Evolutionary conservation across 345 rosid species (phyloP), one percentile per base, ranked within the genome.

Genomic region (Nasturtium officinale): DNA sequence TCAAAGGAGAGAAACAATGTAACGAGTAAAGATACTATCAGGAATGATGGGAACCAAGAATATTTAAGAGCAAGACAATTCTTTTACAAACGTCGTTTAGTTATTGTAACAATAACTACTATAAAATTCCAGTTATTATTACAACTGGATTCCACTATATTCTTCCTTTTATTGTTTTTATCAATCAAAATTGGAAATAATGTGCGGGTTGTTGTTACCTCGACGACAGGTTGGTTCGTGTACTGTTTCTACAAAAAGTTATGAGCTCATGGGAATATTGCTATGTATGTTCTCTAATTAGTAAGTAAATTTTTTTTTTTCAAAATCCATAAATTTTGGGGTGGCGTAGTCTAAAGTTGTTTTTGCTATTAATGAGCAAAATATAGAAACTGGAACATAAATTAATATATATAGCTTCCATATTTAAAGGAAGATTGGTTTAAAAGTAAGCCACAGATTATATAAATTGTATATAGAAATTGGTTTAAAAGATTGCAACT

Each of bases 171-270:
- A 6, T 15, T 7, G 15, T 18, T 68, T 33, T 32, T 15, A 12
- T 46, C 15, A 33, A 25, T 32, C 13, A 18, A 9, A 17, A 57
- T 46, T 3, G 15, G 61, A 35, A 56, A 18, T 43, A 30, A 57
- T 30, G 25, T 38, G 30, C 51, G 6, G 35, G n/a, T n/a, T n/a
- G 18, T 55, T 69, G 32, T 38, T 38, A 32, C 21, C 15, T 21
- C 37, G n/a, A 70, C 7, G 53, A 62, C 53, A 72, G 15, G 61
- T 62, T 62, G 37, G 40, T 48, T 60, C 6, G 67, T 48, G 26
- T 17, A 18, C 16, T 52, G 61, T 62, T 59, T 61, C n/a, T 26
- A 52, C 29, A 12, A 11, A 42, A 15, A 72, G 16, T 37, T 29
- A 48, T 48, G 18, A 60, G 59, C 33, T 60, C 10, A 16, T 71